These are phyloP conservation scores for Naegleria lovaniensis DNA, from an alignment of 208 protist species.

Conservation along the genomic window DNA sequence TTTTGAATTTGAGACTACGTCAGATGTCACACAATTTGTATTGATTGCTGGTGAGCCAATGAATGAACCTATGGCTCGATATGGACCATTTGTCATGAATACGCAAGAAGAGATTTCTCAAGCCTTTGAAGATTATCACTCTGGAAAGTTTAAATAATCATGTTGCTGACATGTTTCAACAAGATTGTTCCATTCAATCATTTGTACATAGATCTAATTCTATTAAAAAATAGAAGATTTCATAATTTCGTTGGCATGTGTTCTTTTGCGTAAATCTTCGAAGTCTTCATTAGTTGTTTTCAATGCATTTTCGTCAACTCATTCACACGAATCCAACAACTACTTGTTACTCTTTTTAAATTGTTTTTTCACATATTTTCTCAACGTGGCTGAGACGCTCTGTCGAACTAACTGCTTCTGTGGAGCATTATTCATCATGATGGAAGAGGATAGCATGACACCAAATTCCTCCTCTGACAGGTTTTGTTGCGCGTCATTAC, in stretches of 20 bases:
- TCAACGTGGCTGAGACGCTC: background rate
- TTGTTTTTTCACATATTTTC: background rate
- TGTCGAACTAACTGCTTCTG: background rate
- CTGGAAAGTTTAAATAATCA: slow-evolving; percentile 37
- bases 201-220: too few relatives aligned
- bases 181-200: too few relatives aligned
- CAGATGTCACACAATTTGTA: slow-evolving; percentile 37
- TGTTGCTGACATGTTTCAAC: too few relatives aligned
- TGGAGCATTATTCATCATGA: background rate
- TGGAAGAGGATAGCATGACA: too few relatives aligned
- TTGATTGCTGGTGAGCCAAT: slow-evolving; percentile 48
- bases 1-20: slow-evolving; percentile 27
- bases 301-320: too few relatives aligned
- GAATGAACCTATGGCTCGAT: slow-evolving; percentile 70
- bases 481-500: too few relatives aligned
- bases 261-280: too few relatives aligned
- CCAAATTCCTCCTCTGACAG: too few relatives aligned
- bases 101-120: slow-evolving; percentile 74
- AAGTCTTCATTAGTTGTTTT: too few relatives aligned
- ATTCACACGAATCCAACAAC: too few relatives aligned
- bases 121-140: slow-evolving; percentile 66
- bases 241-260: too few relatives aligned
- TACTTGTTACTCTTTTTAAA: slow-evolving; percentile 1
- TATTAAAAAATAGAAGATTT: too few relatives aligned
- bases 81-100: slow-evolving; percentile 89